Evolutionary conservation across 2,329 filamentous ascomycete species (phyloP), one percentile per base, ranked within the genome.

Genomic region (Pyricularia sp.): DNA sequence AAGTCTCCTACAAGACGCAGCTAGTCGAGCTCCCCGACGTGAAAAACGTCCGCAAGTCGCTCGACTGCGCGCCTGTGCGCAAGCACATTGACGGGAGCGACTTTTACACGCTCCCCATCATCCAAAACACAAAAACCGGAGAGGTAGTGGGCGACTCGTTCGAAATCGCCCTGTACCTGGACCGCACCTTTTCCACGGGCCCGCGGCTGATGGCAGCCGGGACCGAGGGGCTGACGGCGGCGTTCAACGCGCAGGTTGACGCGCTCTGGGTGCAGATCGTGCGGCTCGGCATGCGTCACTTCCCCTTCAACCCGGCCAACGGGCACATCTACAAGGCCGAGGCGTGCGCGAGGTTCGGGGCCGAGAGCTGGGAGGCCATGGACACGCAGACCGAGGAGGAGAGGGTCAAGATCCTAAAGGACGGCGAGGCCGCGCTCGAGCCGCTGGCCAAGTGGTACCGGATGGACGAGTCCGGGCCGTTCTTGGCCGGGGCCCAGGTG

Each of bases 131-230:
- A 0, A 65, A 69, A 22, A 80, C 78, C 0, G 70, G 69, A 5
- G 66, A 72, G 0, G 63, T 76, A 0, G 65, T 88, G 2, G 86
- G 86, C 5, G 86, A 89, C 73, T 84, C 84, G 2, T 86, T 87
- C 70, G 86, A 88, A 64, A 88, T 88, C 66, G 86, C 86, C 7
- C 73, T 80, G 30, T 82, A 87, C 69, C 76, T 88, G 1, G 79
- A 88, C 28, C 73, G 78, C 1, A 76, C 71, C 0, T 85, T 82
- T 65, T 82, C 83, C 0, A 65, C 72, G 33, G 74, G 70, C 1
- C 77, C 78, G 0, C 71, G 78, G 60, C 75, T 88, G 2, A 83
- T 87, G 68, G 33, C 80, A 80, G 0, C 62, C 3, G 71, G 73
- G 71, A 74, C 60, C 72, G 67, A 7, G 74, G 83, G 19, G 77